Conservation (phyloP, 108 stramenopile species). For the Cyclotella sp. region DNA sequence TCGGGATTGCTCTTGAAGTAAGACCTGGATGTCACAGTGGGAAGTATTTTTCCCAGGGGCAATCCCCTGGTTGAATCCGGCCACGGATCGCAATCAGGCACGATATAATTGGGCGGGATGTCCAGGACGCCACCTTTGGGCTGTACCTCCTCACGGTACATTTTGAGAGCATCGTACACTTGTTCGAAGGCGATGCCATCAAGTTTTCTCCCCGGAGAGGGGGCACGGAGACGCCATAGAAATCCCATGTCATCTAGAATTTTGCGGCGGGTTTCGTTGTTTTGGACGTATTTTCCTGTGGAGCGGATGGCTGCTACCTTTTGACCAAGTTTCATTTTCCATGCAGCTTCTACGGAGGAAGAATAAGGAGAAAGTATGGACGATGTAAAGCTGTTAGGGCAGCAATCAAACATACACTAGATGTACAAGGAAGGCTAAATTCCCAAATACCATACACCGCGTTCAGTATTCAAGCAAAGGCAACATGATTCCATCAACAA, state of each 20-base stretch:
- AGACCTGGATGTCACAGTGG: slow-evolving; percentile 63
- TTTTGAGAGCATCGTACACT: slow-evolving; percentile 78
- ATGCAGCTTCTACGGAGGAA: slow-evolving; percentile 56
- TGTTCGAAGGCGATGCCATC: slow-evolving; percentile 71
- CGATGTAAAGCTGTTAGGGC: background rate
- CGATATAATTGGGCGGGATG: slow-evolving; percentile 72
- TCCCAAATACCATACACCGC: background rate
- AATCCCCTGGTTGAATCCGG: slow-evolving; percentile 75
- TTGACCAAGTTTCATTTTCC: slow-evolving; percentile 81
- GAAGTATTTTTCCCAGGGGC: slow-evolving; percentile 73
- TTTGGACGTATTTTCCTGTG: slow-evolving; percentile 79
- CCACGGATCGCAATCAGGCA: slow-evolving; percentile 82
- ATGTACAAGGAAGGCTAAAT: background rate
- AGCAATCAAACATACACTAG: no score
- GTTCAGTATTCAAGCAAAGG: background rate
- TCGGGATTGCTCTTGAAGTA: slow-evolving; percentile 74
- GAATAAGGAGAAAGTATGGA: background rate
- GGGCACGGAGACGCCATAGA: slow-evolving; percentile 80
- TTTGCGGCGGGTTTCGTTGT: slow-evolving; percentile 65
- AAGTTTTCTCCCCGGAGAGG: slow-evolving; percentile 51
- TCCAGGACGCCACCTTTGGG: slow-evolving; percentile 46
- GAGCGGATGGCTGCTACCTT: slow-evolving; percentile 80
- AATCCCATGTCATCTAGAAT: slow-evolving; percentile 85
- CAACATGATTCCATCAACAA: slow-evolving; percentile 3
- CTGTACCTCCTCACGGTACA: slow-evolving; percentile 70